Base-by-base conservation (phyloP, 2,329 filamentous ascomycete genomes). In the Colletotrichum magnum region DNA sequence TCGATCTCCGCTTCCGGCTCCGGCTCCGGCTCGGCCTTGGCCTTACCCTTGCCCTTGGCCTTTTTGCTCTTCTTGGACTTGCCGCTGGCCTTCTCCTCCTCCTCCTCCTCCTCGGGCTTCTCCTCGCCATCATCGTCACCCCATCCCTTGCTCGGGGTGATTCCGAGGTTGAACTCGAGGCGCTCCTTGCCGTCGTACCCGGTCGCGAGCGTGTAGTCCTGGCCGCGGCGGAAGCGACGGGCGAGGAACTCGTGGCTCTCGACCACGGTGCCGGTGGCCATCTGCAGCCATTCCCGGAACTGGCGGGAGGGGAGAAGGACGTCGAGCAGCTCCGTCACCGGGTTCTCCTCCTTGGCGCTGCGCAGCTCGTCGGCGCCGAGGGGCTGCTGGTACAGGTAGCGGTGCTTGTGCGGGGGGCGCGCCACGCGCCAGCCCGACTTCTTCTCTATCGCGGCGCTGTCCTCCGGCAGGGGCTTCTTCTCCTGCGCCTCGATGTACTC, bases 171-270 rank as follows among this genome's bases (percentile, higher is more conserved):
- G 60, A 98, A 87, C 79, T 99, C 96, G 4, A 99, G 84, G 54
- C 94, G 91, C 13, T 94, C 89, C 74, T 94, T 88, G 64, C 90
- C 90, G 43, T 89, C 92, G 77, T 97, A 94, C 24, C 93, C 91
- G 21, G 93, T 97, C 2, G 96, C 96, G 21, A 99, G 89, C 3
- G 95, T 97, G 79, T 99, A 99, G 81, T 99, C 96, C 71, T 91
- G 82, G 6, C 96, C 94, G 56, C 90, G 90, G 9, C 96, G 90
- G 85, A 99, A 99, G 41, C 95, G 90, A 24, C 96, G 90, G 0
- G 93, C 94, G n/a, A 97, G 81, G 58, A 97, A 81, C 76, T 97
- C 92, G 74, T 92, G 90, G 76, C 89, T 92, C 70, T 91, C 89
- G 15, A 98, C 82, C 1, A 85, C 86, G 71, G 93, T 90, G 41